phyloP scores from a whole-genome alignment of 148 eudicot species.

The Drosera capensis region DNA sequence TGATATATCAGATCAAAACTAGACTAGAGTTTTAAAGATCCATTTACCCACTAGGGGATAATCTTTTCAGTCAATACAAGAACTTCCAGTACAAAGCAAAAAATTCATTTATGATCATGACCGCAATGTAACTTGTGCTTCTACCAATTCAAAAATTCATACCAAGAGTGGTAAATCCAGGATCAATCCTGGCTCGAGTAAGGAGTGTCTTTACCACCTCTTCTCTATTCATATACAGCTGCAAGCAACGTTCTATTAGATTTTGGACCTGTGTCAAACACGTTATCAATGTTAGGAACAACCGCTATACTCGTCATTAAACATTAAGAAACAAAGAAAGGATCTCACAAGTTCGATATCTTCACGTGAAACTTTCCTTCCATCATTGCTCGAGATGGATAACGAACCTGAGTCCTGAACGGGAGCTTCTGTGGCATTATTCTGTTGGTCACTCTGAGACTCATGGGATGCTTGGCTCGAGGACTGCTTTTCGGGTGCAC shows the following conservation, averaged over 20 bases:
- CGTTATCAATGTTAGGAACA: background rate
- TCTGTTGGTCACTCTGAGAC: slow-evolving; percentile 43
- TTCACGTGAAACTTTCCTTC: slow-evolving; percentile 85
- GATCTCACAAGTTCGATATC: slow-evolving; percentile 88
- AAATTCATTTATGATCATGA: background rate
- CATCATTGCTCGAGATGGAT: slow-evolving; percentile 75
- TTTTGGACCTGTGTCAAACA: slow-evolving; percentile 48
- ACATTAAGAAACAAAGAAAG: background rate
- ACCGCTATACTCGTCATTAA: background rate
- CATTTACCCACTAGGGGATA: too few species aligned
- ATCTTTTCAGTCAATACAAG: too few species aligned
- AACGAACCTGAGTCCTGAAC: slow-evolving; percentile 62
- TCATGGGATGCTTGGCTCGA: slow-evolving; percentile 40
- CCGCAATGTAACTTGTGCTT: background rate
- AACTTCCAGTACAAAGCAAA: background rate
- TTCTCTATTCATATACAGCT: slow-evolving; percentile 61
- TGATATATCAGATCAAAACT: background rate
- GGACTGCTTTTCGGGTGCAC: slow-evolving; percentile 36
- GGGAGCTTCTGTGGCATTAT: slow-evolving; percentile 34
- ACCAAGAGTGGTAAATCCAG: slow-evolving; percentile 68
- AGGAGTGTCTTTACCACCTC: slow-evolving; percentile 65
- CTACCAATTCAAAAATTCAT: slow-evolving; percentile 4
- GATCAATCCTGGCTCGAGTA: slow-evolving; percentile 61
- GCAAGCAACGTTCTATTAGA: slow-evolving; percentile 69
- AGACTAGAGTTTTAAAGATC: too few species aligned